These are phyloP conservation scores for Polychaeton citri DNA, from an alignment of 2,329 filamentous ascomycete genomes.

Conservation along the genomic window DNA sequence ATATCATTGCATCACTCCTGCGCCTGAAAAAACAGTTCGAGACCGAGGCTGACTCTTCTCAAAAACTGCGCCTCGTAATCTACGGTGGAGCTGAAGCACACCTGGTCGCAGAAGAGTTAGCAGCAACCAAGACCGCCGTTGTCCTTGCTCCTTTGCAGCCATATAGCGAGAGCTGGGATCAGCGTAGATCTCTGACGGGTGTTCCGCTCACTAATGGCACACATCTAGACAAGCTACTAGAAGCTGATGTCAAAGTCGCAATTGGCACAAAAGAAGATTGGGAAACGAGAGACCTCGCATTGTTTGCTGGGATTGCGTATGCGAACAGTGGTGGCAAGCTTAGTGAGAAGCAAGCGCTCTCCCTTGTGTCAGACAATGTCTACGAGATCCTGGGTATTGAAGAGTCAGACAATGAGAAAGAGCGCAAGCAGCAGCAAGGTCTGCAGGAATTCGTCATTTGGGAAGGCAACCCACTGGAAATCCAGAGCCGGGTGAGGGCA, in stretches of 20 bases:
- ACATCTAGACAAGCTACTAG: slow-evolving; percentile 42
- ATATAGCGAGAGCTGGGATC: slow-evolving; percentile 44
- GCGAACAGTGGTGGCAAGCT: slow-evolving; percentile 44
- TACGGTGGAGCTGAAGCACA: slow-evolving; percentile 51
- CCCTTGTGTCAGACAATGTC: slow-evolving; percentile 44
- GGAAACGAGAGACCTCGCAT: slow-evolving; percentile 45
- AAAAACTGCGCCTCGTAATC: slow-evolving; percentile 40
- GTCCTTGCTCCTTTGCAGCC: slow-evolving; percentile 48
- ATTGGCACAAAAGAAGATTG: slow-evolving; percentile 50
- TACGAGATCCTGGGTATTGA: slow-evolving; percentile 43
- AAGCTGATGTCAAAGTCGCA: slow-evolving; percentile 45
- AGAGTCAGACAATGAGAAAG: slow-evolving; percentile 10
- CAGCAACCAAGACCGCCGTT: slow-evolving; percentile 43
- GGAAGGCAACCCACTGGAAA: slow-evolving; percentile 50
- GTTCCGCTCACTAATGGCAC: slow-evolving; percentile 55
- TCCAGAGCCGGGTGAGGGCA: slow-evolving; percentile 42
- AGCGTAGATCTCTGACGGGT: slow-evolving; percentile 48
- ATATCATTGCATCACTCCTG: slow-evolving; percentile 48
- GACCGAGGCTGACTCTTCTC: background rate
- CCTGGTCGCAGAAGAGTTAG: slow-evolving; percentile 45
- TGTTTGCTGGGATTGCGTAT: slow-evolving; percentile 47
- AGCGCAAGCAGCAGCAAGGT: slow-evolving; percentile 8
- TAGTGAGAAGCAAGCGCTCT: slow-evolving; percentile 41
- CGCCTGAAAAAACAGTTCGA: slow-evolving; percentile 46
- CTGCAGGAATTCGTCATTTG: slow-evolving; percentile 44